Evolutionary conservation across 106 monocot species (phyloP).

Genomic region (Allium cepa): DNA sequence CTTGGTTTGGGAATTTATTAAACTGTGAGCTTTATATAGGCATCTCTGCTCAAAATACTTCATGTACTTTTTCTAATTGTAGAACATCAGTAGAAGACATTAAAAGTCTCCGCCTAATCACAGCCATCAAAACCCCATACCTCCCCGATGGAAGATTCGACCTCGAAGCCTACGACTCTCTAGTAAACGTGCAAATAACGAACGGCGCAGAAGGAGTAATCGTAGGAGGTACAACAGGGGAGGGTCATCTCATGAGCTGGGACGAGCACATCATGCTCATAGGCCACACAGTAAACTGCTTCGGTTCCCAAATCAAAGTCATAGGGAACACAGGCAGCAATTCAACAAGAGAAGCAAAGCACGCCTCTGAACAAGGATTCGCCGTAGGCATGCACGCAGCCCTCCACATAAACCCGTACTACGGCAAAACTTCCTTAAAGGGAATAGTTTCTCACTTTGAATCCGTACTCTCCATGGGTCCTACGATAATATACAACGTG

Average conservation of each 20-base stretch:
- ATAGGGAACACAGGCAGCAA: conserved; percentile 96
- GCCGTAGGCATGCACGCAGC: conserved; percentile 91
- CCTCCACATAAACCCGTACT: conserved; percentile 81
- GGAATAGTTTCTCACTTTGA: conserved; percentile 71
- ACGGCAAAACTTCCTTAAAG: conserved; percentile 73
- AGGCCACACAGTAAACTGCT: conserved; percentile 76
- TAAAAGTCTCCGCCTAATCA: conserved; percentile 62
- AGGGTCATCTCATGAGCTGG: conserved; percentile 95
- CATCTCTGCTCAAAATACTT: too few relatives aligned
- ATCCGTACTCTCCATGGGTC: conserved; percentile 64
- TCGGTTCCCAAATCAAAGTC: conserved; percentile 74
- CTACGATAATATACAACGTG: conserved; percentile 80
- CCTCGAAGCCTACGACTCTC: conserved; percentile 69
- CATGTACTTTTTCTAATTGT: conserved; percentile 18
- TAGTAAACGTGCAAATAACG: conserved; percentile 65
- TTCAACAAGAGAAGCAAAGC: conserved; percentile 77
- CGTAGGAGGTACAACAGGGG: conserved; percentile 87
- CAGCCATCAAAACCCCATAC: conserved; percentile 86
- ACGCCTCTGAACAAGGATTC: conserved; percentile 83
- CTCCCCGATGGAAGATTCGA: conserved; percentile 82
- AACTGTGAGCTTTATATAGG: too few relatives aligned
- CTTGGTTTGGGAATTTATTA: too few relatives aligned
- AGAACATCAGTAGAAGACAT: conserved; percentile 65
- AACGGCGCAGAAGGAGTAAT: conserved; percentile 82
- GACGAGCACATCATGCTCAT: conserved; percentile 95